Percentiles rank a stretch among this genome's conserved stretches.
Conservation (phyloP, 768 basidiomycete species). For the Filobasidium floriforme region DNA sequence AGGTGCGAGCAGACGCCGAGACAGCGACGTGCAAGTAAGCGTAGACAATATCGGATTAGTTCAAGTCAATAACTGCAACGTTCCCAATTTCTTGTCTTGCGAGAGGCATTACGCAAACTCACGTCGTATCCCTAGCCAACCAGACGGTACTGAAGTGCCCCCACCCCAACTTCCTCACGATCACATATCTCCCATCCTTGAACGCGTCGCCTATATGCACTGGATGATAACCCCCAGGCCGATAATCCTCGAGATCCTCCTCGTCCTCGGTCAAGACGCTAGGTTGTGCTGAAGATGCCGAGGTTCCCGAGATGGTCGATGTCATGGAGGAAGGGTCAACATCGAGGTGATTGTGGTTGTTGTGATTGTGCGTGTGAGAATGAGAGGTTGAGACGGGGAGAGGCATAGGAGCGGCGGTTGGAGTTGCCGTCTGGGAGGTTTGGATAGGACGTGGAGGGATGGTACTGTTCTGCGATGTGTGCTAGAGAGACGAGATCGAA, state of each 20-base stretch:
- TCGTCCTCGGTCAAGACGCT: constrained; percentile 45
- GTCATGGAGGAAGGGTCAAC: constrained; percentile 7
- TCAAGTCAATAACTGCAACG: no score
- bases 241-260: constrained; percentile 84
- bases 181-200: constrained; percentile 71
- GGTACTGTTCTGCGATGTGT: constrained; percentile 6
- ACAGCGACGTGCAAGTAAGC: background rate
- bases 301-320: constrained; percentile 5
- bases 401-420: background rate
- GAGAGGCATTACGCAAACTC: constrained; percentile 23
- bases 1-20: background rate
- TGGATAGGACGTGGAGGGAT: constrained; percentile 3
- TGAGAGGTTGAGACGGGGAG: background rate
- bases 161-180: constrained; percentile 78
- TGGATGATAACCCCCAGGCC: constrained; percentile 56
- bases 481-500: background rate
- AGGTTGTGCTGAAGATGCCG: constrained; percentile 15
- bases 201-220: constrained; percentile 76
- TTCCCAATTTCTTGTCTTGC: background rate
- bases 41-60: background rate
- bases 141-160: constrained; percentile 46
- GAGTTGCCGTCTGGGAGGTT: background rate
- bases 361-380: background rate
- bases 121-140: constrained; percentile 45
- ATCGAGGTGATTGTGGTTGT: background rate